Evolutionary conservation across 2,329 filamentous ascomycete genomes (phyloP), one percentile per base, ranked within the genome.

Genomic region (Colletotrichum sp.): DNA sequence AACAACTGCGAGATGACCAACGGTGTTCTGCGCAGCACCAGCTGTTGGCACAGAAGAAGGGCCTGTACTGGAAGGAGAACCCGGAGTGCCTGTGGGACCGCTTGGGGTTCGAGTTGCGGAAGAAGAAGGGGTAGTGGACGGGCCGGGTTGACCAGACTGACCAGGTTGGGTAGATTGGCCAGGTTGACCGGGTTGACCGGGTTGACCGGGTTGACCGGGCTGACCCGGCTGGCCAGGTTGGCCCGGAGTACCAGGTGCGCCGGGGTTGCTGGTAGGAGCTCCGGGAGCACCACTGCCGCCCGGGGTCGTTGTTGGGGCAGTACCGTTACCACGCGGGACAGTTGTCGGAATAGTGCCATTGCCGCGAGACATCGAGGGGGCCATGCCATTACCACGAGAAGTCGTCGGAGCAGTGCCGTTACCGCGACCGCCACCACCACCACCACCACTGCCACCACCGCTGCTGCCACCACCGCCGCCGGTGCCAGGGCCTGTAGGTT

Each of bases 1-100:
- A 28, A 85, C 79, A 15, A 83, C 80, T 8, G 83, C 87, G 34
- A 84, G 76, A 13, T 84, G 79, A 27, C 83, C 82, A 55, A 80
- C 81, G 34, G 82, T 83, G 55, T 83, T 83, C 61, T 78, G 75
- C 4, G 77, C 72, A 1, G 83, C 82, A 39, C 77, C 82, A 18
- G 80, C 81, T 13, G 80, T 81, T 15, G 80, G 73, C 25, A 82
- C 64, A 43, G 69, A 48, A 10, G 78, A 71, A 10, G 77, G 76
- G 62, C 71, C 64, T 36, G 65, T 69, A 36, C 76, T 32, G 56
- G 70, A 73, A 36, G 66, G 62, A 32, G 67, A 22, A 56, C 69
- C 67, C 34, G 67, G 67, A 27, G 76, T 76, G 4, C 66, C 58
- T 27, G 71, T 79, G n/a, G 43, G 43, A 52, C 43, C 43, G 43